These are phyloP conservation scores for Retiboletus fuscus DNA, from an alignment of 1,284 basidiomycete species.

Conservation along the genomic window DNA sequence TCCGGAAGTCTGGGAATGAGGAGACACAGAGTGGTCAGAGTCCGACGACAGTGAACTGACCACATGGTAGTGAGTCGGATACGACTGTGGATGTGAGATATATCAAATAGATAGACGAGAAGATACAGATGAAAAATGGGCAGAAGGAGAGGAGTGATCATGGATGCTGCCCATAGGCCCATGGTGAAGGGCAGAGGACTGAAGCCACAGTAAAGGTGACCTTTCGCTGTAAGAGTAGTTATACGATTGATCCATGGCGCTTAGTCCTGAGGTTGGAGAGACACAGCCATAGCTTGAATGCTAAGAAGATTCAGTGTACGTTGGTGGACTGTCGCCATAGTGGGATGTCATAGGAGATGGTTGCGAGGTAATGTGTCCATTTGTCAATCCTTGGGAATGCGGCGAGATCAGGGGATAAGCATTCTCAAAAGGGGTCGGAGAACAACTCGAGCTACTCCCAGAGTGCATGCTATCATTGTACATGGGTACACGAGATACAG, in stretches of 20 bases:
- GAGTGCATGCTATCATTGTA: slow-evolving; percentile 56
- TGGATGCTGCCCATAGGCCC: slow-evolving; percentile 48
- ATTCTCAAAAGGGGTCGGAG: slow-evolving; percentile 57
- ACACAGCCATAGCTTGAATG: slow-evolving; percentile 57
- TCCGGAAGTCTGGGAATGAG: slow-evolving; percentile 58
- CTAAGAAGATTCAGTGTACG: slow-evolving; percentile 62
- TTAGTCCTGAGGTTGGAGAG: slow-evolving; percentile 44
- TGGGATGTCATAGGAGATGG: slow-evolving; percentile 49
- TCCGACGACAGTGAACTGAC: slow-evolving; percentile 51
- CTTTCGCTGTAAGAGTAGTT: slow-evolving; percentile 49
- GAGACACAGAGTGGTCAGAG: slow-evolving; percentile 59
- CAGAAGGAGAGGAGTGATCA: slow-evolving; percentile 46
- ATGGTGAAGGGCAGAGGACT: slow-evolving; percentile 44
- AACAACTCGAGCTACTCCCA: slow-evolving; percentile 53
- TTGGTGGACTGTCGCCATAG: slow-evolving; percentile 48
- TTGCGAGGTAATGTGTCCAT: slow-evolving; percentile 44
- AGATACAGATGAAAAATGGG: slow-evolving; percentile 48
- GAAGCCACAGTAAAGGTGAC: slow-evolving; percentile 45
- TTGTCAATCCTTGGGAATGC: slow-evolving; percentile 47
- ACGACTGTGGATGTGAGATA: slow-evolving; percentile 51
- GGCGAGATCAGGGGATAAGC: slow-evolving; percentile 52
- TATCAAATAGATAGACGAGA: slow-evolving; percentile 54
- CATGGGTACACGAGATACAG: slow-evolving; percentile 34
- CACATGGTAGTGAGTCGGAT: slow-evolving; percentile 52
- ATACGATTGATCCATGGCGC: slow-evolving; percentile 44